phyloP scores from a whole-genome alignment of 306 rosid genomes.

The Corylus avellana region DNA sequence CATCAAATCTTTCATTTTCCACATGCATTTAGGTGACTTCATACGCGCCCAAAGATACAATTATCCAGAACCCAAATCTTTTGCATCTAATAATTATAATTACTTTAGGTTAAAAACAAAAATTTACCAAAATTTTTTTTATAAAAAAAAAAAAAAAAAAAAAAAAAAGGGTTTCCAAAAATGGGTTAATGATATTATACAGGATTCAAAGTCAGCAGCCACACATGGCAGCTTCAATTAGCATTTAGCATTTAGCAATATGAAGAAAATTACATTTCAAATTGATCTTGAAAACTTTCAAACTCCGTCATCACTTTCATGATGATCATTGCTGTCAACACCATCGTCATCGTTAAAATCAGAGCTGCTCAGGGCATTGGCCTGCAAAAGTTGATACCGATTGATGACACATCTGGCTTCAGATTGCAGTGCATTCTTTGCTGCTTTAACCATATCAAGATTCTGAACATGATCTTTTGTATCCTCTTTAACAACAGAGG shows the following conservation, averaged over 20 bases:
- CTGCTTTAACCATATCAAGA: slow-evolving; percentile 50
- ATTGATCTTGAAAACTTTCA: slow-evolving; percentile 10
- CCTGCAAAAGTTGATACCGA: slow-evolving; percentile 47
- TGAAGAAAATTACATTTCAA: not conserved
- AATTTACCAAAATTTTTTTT: no score
- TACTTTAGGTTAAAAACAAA: not conserved
- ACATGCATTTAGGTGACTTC: no score
- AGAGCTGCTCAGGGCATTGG: slow-evolving; percentile 22
- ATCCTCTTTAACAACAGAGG: slow-evolving; percentile 14
- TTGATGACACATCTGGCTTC: slow-evolving; percentile 75
- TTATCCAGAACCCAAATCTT: not conserved
- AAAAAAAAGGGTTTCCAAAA: not conserved
- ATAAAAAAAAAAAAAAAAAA: no score
- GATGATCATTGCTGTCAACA: slow-evolving; percentile 10
- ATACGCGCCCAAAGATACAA: not conserved
- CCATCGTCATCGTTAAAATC: slow-evolving; percentile 44
- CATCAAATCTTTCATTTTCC: not conserved
- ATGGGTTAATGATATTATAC: not conserved
- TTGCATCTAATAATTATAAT: not conserved
- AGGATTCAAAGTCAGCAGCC: slow-evolving; percentile 21
- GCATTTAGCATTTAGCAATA: slow-evolving; percentile 2
- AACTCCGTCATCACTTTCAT: slow-evolving; percentile 41
- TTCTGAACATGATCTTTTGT: slow-evolving; percentile 35
- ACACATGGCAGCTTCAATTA: slow-evolving; percentile 17
- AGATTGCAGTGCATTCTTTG: slow-evolving; percentile 67